phyloP scores from a whole-genome alignment of 2,329 filamentous ascomycete genomes.

The Fusarium multiceps region DNA sequence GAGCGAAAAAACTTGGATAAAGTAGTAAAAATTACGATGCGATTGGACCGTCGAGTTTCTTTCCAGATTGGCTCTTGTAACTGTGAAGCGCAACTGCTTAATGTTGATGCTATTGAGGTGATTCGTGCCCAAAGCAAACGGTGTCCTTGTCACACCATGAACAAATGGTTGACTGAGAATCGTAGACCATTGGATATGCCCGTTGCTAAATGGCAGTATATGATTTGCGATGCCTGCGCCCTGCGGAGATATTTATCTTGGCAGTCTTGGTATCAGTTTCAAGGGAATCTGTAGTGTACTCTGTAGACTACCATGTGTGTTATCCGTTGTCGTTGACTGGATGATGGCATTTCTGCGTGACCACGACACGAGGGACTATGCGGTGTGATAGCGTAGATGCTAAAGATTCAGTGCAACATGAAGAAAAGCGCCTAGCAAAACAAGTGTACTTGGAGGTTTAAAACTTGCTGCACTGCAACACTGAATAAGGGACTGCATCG shows the following conservation, averaged over 20 bases:
- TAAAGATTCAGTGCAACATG: background rate
- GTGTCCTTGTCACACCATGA: background rate
- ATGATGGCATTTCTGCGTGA: constrained; percentile 10
- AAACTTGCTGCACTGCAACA: background rate
- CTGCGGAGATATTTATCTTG: constrained; percentile 9
- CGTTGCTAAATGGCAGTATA: background rate
- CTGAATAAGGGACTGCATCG: background rate
- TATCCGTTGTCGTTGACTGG: constrained; percentile 24
- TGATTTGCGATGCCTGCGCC: constrained; percentile 2
- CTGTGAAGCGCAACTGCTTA: background rate
- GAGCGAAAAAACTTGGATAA: background rate
- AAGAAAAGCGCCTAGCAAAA: constrained; percentile 1
- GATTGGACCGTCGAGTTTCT: constrained; percentile 6
- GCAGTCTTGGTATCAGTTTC: constrained; percentile 5
- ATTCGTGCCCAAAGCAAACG: background rate
- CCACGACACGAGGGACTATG: constrained; percentile 2
- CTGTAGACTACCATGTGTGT: constrained; percentile 17
- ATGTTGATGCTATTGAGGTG: background rate
- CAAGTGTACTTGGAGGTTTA: background rate
- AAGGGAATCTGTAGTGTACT: background rate
- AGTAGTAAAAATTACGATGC: background rate
- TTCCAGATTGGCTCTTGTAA: background rate
- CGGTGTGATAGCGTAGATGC: constrained; percentile 12
- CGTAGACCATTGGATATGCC: background rate
- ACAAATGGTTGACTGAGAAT: background rate